phyloP scores from a whole-genome alignment of 371 early-diverging fungal species.

The Batkoa obscura region DNA sequence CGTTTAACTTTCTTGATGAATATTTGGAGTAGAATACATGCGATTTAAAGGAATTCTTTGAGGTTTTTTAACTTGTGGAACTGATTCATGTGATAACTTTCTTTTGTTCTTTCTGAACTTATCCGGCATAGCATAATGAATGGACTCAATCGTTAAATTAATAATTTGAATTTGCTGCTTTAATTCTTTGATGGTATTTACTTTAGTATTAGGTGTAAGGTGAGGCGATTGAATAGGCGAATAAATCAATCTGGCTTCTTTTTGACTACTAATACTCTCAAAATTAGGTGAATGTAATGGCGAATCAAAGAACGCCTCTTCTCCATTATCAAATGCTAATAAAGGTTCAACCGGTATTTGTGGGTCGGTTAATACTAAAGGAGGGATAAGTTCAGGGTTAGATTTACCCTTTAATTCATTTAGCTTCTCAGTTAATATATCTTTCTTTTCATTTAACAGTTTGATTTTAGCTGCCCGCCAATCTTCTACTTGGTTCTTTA shows the following conservation, averaged over 20 bases:
- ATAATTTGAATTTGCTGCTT: neutral
- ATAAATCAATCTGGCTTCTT: too few relatives aligned
- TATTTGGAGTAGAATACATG: too few relatives aligned
- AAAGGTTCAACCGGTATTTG: neutral
- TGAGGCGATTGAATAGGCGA: neutral
- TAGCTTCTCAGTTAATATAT: neutral
- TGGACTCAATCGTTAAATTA: neutral
- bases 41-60: too few relatives aligned
- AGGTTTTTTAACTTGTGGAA: too few relatives aligned
- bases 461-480: conserved; percentile 5
- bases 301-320: neutral
- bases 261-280: too few relatives aligned
- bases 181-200: neutral
- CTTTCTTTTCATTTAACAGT: neutral
- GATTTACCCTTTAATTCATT: neutral
- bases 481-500: conserved; percentile 2
- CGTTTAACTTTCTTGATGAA: too few relatives aligned
- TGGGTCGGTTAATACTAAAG: neutral
- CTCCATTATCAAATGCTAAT: neutral
- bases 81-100: too few relatives aligned
- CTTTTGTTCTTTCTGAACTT: too few relatives aligned
- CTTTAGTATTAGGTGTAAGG: neutral
- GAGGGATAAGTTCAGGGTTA: neutral
- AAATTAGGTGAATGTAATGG: neutral
- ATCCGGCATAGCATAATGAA: neutral